Base-by-base conservation (phyloP, 1,139 yeast genomes). In the Saccharomyces hybrid region DNA sequence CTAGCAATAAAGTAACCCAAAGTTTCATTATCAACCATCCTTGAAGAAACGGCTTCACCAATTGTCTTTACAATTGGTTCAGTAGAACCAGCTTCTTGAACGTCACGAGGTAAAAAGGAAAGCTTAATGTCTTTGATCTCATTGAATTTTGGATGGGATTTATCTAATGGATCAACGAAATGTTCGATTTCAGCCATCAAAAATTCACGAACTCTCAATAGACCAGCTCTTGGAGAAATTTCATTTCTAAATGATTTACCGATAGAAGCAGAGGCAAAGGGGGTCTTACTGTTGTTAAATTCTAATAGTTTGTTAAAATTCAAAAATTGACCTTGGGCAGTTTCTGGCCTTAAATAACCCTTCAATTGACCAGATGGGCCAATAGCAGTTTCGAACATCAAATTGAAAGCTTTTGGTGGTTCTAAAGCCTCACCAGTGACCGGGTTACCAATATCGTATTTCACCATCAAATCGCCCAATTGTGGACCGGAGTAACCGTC, bases 181-280 rank as follows among this genome's bases (percentile, higher is more conserved):
- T 95, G 99, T 76, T 95, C 99, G 70, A 95, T 90, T 78, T 95
- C 99, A 54, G 99, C 99, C 99, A 95, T 93, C 70, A 93, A 78
- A 73, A 95, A 95, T 77, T 95, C 99, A 74, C 99, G 89, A 55
- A 95, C 99, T 76, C 99, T 87, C 71, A 95, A 79, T 65, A 95
- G 80, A 62, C 99, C 99, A 38, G 98, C 88, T 74, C 99, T 85
- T 66, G 99, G 99, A 53, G 97, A 90, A 68, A 95, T 95, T 76
- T 95, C 99, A 73, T 95, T 95, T 79, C 99, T 86, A 80, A 93
- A 95, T 16, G 98, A 91, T 74, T 95, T 95, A 69, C 99, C 99
- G 69, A 95, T 89, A 47, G 97, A 88, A 49, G 99, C 99, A 58
- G 97, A 89, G 14, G 99, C 99, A 74, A 95, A 95, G 56, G 99